Percentiles rank a stretch among this genome's conserved stretches.
Conservation (phyloP, 2,329 filamentous ascomycete species). For the Zasmidium angulare region DNA sequence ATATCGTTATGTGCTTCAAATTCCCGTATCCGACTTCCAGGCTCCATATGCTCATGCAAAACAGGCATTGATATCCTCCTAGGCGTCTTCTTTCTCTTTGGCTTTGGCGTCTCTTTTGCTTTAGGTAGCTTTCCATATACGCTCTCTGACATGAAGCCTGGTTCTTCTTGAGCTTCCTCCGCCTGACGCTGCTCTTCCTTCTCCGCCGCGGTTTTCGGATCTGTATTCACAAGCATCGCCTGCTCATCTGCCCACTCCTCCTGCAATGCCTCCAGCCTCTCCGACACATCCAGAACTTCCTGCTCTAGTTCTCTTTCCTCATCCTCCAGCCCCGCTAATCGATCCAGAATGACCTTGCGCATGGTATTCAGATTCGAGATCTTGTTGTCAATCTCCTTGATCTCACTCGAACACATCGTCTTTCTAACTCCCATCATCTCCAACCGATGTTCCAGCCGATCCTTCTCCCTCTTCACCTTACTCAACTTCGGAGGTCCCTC, state of each 20-base stretch:
- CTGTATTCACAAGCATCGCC: slow-evolving; percentile 43
- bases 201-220: slow-evolving; percentile 43
- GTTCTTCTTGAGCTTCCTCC: slow-evolving; percentile 45
- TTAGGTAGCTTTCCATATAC: slow-evolving; percentile 88
- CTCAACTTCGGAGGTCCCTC: slow-evolving; percentile 66
- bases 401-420: slow-evolving; percentile 96
- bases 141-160: slow-evolving; percentile 92
- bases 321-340: slow-evolving; percentile 81
- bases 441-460: slow-evolving; percentile 76
- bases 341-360: slow-evolving; percentile 86
- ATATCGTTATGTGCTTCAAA: slow-evolving; percentile 84
- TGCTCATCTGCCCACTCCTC: slow-evolving; percentile 57
- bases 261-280: slow-evolving; percentile 62
- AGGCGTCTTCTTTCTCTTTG: slow-evolving; percentile 54
- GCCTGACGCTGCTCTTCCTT: slow-evolving; percentile 50
- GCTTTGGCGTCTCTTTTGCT: slow-evolving; percentile 44
- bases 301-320: slow-evolving; percentile 89
- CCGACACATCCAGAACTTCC: slow-evolving; percentile 66
- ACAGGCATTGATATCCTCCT: slow-evolving; percentile 87
- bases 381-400: slow-evolving; percentile 94
- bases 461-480: slow-evolving; percentile 77
- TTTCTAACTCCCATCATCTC: slow-evolving; percentile 92
- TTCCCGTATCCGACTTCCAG: slow-evolving; percentile 84
- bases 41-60: slow-evolving; percentile 90
- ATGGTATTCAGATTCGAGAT: slow-evolving; percentile 90